A percentile compares a stretch with the other conserved stretches of the same genome.
These are phyloP conservation scores for Ophiorrhiza pumila DNA, from an alignment of 257 asterid genomes.

Conservation along the genomic window DNA sequence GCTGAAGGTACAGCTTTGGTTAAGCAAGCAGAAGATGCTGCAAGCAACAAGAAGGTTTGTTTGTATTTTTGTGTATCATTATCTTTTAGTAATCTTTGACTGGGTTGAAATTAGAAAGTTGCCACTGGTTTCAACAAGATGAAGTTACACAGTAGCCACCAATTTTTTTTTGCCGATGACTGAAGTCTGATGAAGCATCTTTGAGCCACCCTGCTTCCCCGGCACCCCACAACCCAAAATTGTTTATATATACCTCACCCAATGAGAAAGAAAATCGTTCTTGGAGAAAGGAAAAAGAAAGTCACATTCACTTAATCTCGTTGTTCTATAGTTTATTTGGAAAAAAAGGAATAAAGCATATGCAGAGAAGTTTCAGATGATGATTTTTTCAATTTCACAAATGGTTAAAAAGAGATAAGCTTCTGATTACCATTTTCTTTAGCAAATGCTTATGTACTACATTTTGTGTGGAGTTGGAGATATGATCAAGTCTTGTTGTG, in stretches of 20 bases:
- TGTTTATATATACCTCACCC: too few relatives aligned
- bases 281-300: not conserved
- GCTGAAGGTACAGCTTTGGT: constrained; percentile 95
- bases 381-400: not conserved
- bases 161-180: not conserved
- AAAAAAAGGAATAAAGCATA: not conserved
- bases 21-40: constrained; percentile 99
- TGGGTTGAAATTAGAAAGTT: not conserved
- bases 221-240: not conserved
- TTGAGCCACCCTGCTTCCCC: not conserved
- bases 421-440: not conserved
- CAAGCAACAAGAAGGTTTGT: constrained; percentile 83
- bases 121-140: not conserved
- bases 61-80: not conserved
- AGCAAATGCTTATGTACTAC: not conserved
- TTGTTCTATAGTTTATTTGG: not conserved
- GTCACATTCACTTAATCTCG: not conserved
- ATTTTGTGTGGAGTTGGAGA: not conserved
- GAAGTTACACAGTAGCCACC: not conserved
- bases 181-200: not conserved
- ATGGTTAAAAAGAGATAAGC: not conserved
- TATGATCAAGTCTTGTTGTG: too few relatives aligned
- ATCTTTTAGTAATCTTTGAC: not conserved
- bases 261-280: not conserved
- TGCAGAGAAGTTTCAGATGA: not conserved